phyloP scores from a whole-genome alignment of 352 stramenopile genomes.

The Pythium sukuiense region DNA sequence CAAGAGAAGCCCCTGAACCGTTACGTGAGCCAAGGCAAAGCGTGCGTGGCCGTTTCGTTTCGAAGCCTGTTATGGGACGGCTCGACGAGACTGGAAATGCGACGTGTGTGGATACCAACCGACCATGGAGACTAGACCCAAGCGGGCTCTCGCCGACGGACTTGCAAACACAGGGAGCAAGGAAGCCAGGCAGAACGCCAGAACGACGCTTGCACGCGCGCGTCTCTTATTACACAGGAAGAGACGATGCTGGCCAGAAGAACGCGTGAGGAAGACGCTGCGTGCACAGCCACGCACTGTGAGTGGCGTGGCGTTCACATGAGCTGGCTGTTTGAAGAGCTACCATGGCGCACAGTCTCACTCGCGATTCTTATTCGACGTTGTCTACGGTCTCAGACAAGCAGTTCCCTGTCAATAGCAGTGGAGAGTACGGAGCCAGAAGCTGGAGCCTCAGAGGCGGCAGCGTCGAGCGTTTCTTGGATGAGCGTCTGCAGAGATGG shows the following conservation, averaged over 20 bases:
- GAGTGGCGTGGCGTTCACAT: too few species aligned
- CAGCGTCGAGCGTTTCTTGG: background rate
- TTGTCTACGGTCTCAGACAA: conserved; percentile 12
- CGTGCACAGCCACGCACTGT: background rate
- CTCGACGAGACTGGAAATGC: background rate
- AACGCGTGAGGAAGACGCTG: conserved; percentile 1
- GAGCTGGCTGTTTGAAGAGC: background rate
- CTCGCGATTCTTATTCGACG: conserved; percentile 31
- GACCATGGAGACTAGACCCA: too few species aligned
- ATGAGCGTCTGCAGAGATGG: conserved; percentile 4
- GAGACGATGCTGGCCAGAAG: background rate
- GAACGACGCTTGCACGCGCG: background rate
- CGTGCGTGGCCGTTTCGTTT: conserved; percentile 1
- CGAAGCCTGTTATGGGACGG: background rate
- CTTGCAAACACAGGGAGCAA: too few species aligned
- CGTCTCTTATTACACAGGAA: background rate
- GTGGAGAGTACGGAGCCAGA: conserved; percentile 1
- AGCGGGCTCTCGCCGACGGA: too few species aligned
- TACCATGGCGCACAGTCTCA: too few species aligned
- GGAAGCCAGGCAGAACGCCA: too few species aligned
- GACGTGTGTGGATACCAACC: conserved; percentile 21
- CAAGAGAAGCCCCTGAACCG: background rate
- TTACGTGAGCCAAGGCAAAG: background rate
- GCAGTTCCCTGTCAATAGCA: conserved; percentile 24
- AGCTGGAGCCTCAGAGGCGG: background rate